Conservation (phyloP, 495 filamentous ascomycete genomes). For the Xeromyces bisporus region DNA sequence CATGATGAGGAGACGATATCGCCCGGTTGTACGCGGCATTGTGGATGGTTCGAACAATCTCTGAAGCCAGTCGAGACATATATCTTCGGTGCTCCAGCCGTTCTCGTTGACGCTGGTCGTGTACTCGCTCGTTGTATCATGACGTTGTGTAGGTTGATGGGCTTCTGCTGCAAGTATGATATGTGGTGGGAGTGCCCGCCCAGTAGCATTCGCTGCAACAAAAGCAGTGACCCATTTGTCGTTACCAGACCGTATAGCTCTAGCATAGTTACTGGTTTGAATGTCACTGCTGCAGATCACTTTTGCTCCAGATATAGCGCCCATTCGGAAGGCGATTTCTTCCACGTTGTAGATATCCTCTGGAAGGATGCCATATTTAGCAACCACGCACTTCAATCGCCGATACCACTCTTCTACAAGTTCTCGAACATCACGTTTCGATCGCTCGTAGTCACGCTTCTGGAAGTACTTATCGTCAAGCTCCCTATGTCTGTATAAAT, state of each 20-base stretch:
- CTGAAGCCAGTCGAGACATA: constrained; percentile 6
- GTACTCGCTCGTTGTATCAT: not conserved
- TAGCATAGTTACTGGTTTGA: constrained; percentile 7
- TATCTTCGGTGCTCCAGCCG: constrained; percentile 10
- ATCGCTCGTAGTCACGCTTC: constrained; percentile 16
- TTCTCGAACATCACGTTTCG: constrained; percentile 19
- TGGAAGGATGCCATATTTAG: constrained; percentile 17
- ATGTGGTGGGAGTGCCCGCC: constrained; percentile 8
- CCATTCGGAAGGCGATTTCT: constrained; percentile 28
- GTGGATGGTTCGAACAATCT: constrained; percentile 7
- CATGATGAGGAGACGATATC: constrained; percentile 12
- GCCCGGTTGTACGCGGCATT: constrained; percentile 1
- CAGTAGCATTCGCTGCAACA: constrained; percentile 11
- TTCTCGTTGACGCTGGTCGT: constrained; percentile 3
- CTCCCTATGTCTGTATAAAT: constrained; percentile 13
- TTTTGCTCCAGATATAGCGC: constrained; percentile 12
- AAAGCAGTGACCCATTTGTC: constrained; percentile 22
- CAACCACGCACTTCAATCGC: constrained; percentile 13
- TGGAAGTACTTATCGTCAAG: constrained; percentile 14
- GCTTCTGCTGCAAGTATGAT: constrained; percentile 9
- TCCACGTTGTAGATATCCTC: constrained; percentile 33
- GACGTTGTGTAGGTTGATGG: not conserved
- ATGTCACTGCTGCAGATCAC: constrained; percentile 5
- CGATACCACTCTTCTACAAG: constrained; percentile 19
- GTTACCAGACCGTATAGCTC: constrained; percentile 17